phyloP scores from a whole-genome alignment of 768 basidiomycete species.

The Russula compacta region DNA sequence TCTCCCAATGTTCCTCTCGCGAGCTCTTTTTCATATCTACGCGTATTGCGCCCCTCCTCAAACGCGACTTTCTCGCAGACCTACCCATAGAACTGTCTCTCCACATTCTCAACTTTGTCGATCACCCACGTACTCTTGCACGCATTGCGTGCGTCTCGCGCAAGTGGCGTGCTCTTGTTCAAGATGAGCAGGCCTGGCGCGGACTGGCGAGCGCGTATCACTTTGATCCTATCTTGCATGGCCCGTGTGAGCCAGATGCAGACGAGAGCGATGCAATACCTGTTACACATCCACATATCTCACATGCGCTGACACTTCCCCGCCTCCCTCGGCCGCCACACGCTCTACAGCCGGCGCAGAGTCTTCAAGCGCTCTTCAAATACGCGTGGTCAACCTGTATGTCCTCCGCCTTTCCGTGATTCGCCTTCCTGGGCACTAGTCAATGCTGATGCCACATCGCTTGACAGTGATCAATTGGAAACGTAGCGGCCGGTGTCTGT shows the following conservation, averaged over 20 bases:
- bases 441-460: not conserved
- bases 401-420: not conserved
- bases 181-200: constrained; percentile 16
- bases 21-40: constrained; percentile 18
- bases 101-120: constrained; percentile 16
- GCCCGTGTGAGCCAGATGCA: not conserved
- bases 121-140: constrained; percentile 15
- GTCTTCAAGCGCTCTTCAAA: constrained; percentile 13
- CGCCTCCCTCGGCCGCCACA: not conserved
- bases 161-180: constrained; percentile 17
- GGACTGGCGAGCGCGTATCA: constrained; percentile 7
- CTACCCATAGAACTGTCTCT: constrained; percentile 19
- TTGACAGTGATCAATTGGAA: constrained; percentile 21
- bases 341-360: not conserved
- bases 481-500: constrained; percentile 16
- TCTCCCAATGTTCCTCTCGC: constrained; percentile 12
- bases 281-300: not conserved
- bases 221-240: constrained; percentile 9
- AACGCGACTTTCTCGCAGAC: constrained; percentile 19
- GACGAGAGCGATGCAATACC: constrained; percentile 5
- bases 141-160: constrained; percentile 17
- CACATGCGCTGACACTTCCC: not conserved
- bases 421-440: not conserved
- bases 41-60: constrained; percentile 17
- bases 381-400: constrained; percentile 17